These are phyloP conservation scores for Amphicarpaea edgeworthii DNA, from an alignment of 306 rosid genomes.

Conservation along the genomic window DNA sequence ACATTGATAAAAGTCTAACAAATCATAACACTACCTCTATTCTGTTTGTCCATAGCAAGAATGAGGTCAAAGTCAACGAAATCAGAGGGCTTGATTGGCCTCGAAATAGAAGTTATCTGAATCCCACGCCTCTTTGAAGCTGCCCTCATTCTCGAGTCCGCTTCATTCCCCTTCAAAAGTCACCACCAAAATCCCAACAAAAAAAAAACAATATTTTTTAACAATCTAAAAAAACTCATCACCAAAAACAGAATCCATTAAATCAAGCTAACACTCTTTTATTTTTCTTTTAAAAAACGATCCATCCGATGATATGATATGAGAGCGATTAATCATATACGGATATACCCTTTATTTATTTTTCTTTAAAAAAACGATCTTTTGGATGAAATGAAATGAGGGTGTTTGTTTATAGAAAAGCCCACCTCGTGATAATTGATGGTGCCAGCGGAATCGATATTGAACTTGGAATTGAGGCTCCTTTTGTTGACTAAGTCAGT, in stretches of 20 bases:
- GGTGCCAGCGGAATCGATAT: constrained; percentile 88
- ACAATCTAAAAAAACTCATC: no score
- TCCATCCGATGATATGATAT: no score
- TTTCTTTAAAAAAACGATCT: no score
- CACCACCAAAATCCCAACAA: constrained; percentile 21
- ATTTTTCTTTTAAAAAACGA: no score
- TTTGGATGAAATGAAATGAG: not conserved
- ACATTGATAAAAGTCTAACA: not conserved
- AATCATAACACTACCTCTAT: constrained; percentile 60
- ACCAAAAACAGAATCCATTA: no score
- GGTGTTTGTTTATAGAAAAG: not conserved
- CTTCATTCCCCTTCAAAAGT: constrained; percentile 74
- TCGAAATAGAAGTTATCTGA: constrained; percentile 77
- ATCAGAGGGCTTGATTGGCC: constrained; percentile 86
- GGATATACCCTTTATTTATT: no score
- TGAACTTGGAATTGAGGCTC: constrained; percentile 66
- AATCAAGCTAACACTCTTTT: no score
- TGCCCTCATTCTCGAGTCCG: constrained; percentile 94
- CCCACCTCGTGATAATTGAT: constrained; percentile 82
- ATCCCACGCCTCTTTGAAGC: constrained; percentile 87
- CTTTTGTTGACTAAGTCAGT: constrained; percentile 72
- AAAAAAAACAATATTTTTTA: not conserved
- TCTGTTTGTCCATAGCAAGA: constrained; percentile 92
- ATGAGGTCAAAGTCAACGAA: constrained; percentile 84
- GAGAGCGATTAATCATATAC: no score